Base-by-base conservation (phyloP, 495 filamentous ascomycete genomes). In the Bombardia bombarda region DNA sequence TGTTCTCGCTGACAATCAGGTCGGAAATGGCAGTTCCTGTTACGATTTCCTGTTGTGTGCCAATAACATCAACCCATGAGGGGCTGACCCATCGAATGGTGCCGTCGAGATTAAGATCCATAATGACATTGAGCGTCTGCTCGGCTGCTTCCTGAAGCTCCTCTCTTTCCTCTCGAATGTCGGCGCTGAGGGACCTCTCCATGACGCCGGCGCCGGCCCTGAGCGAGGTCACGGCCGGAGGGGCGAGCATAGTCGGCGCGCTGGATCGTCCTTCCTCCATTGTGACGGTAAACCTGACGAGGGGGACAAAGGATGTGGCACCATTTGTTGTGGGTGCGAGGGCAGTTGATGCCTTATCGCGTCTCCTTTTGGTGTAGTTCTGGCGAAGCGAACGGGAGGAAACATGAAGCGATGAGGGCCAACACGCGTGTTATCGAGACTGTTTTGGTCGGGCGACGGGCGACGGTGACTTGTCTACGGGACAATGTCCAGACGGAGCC, bases 121-220 rank as follows among this genome's bases (percentile, higher is more conserved):
- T 67, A 51, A 98, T 96, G 41, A 95, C 84, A 65, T 95, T 97
- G 57, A 92, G 70, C 8, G 87, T 95, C 68, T 97, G 87, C 63
- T 98, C 92, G 18, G 92, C 92, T 17, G 90, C 93, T 67, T 93
- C 83, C 55, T 87, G 89, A 54, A 98, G 74, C 57, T 96, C 92
- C 60, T 93, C 85, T 40, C 88, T 77, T 65, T 94, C 92, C 56
- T 77, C 73, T 47, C 70, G 70, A 26, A 78, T 78, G 43, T 76
- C 63, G 42, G 69, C 69, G 54, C 68, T 78, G 25, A 77, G 49
- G 22, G 72, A 69, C 32, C 74, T 59, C 56, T 70, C 71, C 74
- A 78, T 77, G 36, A 51, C 56, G 40, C 60, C 64, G 42, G 60
- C 66, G 38, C 61, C 56, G 43, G 64, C 67, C 33, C 74, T 61